phyloP scores from a whole-genome alignment of 441 rosid genomes.

The Arabidopsis hybrid region DNA sequence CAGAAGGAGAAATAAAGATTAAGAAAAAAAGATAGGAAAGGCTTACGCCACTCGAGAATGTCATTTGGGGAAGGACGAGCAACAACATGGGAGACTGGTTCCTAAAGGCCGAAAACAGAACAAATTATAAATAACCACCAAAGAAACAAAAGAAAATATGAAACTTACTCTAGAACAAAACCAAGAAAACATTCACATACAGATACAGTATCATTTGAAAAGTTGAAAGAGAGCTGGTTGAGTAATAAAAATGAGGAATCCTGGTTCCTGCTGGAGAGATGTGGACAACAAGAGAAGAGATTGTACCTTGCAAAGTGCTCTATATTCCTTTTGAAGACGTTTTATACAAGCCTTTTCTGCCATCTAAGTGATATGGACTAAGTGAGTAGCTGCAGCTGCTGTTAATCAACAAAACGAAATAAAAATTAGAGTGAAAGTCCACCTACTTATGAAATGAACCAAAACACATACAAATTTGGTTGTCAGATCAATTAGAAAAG shows the following conservation, averaged over 20 bases:
- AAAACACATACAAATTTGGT: neutral
- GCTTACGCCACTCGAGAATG: conserved; percentile 99
- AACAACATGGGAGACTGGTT: conserved; percentile 93
- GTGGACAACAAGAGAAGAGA: neutral
- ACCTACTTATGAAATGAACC: conserved; percentile 18
- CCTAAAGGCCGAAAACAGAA: conserved; percentile 61
- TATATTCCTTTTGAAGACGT: conserved; percentile 96
- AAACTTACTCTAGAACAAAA: conserved; percentile 11
- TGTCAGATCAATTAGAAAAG: neutral
- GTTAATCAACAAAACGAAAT: conserved; percentile 19
- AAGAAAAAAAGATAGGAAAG: conserved; percentile 16
- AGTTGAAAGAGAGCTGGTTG: neutral
- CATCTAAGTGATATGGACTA: conserved; percentile 50
- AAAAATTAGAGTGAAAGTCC: neutral
- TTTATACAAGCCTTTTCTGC: conserved; percentile 89
- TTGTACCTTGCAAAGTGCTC: conserved; percentile 88
- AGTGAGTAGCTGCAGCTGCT: conserved; percentile 28
- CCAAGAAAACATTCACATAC: conserved; percentile 13
- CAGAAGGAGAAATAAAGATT: neutral
- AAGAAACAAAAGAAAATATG: conserved; percentile 20
- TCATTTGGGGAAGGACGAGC: conserved; percentile 94
- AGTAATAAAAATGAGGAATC: neutral
- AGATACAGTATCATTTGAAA: neutral
- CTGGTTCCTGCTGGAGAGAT: neutral
- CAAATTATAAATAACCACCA: conserved; percentile 18